A percentile compares a stretch with the other conserved stretches of the same genome.
Evolutionary conservation across 78 protist species (phyloP).

Genomic region (Polysphondylium violaceum): DNA sequence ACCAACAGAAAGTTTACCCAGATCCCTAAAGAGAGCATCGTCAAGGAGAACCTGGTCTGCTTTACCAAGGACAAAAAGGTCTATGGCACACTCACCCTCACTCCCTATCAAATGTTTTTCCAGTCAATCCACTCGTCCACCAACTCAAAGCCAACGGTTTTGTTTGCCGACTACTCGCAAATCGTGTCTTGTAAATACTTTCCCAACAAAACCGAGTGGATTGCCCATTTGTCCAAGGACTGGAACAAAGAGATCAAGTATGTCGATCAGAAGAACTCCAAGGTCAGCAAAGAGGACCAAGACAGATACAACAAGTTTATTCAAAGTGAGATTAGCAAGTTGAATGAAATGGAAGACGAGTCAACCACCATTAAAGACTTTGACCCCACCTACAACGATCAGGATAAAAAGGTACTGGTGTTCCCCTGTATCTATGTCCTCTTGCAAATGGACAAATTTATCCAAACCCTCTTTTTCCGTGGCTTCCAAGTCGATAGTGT

Average conservation of each 20-base stretch:
- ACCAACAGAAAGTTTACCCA: slow-evolving; percentile 2
- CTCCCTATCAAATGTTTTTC: slow-evolving; percentile 52
- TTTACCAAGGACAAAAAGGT: slow-evolving; percentile 41
- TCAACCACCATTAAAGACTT: not conserved
- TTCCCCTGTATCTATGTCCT: slow-evolving; percentile 67
- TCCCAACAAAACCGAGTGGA: slow-evolving; percentile 58
- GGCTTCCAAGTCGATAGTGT: slow-evolving; percentile 35
- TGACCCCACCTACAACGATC: not conserved
- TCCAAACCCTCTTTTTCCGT: slow-evolving; percentile 69
- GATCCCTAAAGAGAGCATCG: slow-evolving; percentile 44
- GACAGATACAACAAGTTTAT: slow-evolving; percentile 33
- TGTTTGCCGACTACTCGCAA: slow-evolving; percentile 49
- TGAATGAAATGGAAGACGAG: slow-evolving; percentile 73
- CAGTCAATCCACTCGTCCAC: slow-evolving; percentile 17
- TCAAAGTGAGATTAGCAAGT: slow-evolving; percentile 54
- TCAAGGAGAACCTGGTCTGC: slow-evolving; percentile 63
- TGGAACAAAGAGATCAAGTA: slow-evolving; percentile 67
- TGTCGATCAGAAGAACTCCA: slow-evolving; percentile 12
- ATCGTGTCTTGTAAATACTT: slow-evolving; percentile 67
- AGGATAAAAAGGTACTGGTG: slow-evolving; percentile 61
- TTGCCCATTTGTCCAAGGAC: slow-evolving; percentile 57
- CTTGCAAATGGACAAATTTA: slow-evolving; percentile 39
- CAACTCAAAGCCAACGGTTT: not conserved
- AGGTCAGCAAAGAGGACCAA: slow-evolving; percentile 22
- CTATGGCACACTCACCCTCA: slow-evolving; percentile 35